Percentiles rank a stretch among this genome's conserved stretches.
Evolutionary conservation across 805 yeast species (phyloP).

Genomic region (Dipodascus albidus): DNA sequence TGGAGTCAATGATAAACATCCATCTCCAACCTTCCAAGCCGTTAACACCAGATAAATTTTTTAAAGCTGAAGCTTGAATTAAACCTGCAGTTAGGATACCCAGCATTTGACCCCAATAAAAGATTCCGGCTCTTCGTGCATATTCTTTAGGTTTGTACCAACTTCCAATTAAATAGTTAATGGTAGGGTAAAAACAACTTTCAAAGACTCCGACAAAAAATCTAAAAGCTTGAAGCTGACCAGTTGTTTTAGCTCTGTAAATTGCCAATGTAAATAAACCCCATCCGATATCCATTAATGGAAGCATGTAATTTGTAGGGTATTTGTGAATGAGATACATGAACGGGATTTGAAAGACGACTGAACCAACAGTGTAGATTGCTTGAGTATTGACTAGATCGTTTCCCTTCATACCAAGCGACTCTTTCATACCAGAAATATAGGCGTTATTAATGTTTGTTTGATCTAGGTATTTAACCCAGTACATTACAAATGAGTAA

Average conservation of each 20-base stretch:
- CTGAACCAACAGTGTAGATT: conserved; percentile 46
- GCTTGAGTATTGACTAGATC: conserved; percentile 49
- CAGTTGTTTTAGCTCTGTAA: conserved; percentile 37
- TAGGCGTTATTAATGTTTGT: conserved; percentile 55
- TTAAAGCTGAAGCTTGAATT: conserved; percentile 44
- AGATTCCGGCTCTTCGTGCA: conserved; percentile 49
- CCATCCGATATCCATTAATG: conserved; percentile 54
- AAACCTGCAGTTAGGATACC: conserved; percentile 54
- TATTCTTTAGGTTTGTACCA: conserved; percentile 48
- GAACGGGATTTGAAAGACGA: conserved; percentile 53
- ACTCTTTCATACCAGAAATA: conserved; percentile 50
- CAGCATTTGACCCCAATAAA: conserved; percentile 50
- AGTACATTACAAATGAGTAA: conserved; percentile 49
- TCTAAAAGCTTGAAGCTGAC: conserved; percentile 47
- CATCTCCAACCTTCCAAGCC: conserved; percentile 63
- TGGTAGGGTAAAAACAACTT: conserved; percentile 50
- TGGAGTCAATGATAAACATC: conserved; percentile 58
- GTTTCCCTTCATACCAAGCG: conserved; percentile 45
- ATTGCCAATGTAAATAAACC: conserved; percentile 50
- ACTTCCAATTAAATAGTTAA: conserved; percentile 32
- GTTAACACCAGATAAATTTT: conserved; percentile 34
- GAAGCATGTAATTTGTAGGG: conserved; percentile 43
- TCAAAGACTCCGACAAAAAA: conserved; percentile 63
- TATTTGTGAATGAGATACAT: conserved; percentile 43
- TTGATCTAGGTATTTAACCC: conserved; percentile 57